These are phyloP conservation scores for Pleomassaria siparia DNA, from an alignment of 2,329 filamentous ascomycete genomes.

Conservation along the genomic window DNA sequence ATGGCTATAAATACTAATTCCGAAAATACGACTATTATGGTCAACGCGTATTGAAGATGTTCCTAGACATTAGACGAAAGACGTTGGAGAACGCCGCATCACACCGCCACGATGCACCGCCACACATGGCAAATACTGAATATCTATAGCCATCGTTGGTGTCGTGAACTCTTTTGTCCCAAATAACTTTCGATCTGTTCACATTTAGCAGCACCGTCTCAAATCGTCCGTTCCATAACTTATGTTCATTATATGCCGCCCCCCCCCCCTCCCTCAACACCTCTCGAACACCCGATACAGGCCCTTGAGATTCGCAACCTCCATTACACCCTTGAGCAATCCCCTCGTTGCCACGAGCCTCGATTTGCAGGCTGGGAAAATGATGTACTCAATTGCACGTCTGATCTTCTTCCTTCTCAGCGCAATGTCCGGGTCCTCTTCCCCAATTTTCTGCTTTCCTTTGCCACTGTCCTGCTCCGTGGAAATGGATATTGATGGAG, in stretches of 20 bases:
- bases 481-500: constrained; percentile 16
- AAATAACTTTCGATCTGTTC: too few relatives aligned
- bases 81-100: constrained; percentile 15
- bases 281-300: constrained; percentile 94
- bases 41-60: background rate
- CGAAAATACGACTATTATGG: too few relatives aligned
- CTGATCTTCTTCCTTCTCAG: constrained; percentile 68
- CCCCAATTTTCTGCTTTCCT: constrained; percentile 19
- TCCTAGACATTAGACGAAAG: background rate
- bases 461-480: constrained; percentile 49
- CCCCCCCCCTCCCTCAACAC: constrained; percentile 56
- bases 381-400: constrained; percentile 75
- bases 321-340: constrained; percentile 75
- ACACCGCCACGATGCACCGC: background rate
- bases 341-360: constrained; percentile 79
- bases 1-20: too few relatives aligned
- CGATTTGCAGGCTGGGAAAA: constrained; percentile 87
- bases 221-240: background rate
- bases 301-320: constrained; percentile 89
- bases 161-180: too few relatives aligned
- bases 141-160: too few relatives aligned
- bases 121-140: too few relatives aligned
- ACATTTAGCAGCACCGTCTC: too few relatives aligned
- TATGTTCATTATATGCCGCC: background rate
- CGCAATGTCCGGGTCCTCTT: constrained; percentile 46